These are phyloP conservation scores for Trametes cubensis DNA, from an alignment of 768 basidiomycete species.

Conservation along the genomic window DNA sequence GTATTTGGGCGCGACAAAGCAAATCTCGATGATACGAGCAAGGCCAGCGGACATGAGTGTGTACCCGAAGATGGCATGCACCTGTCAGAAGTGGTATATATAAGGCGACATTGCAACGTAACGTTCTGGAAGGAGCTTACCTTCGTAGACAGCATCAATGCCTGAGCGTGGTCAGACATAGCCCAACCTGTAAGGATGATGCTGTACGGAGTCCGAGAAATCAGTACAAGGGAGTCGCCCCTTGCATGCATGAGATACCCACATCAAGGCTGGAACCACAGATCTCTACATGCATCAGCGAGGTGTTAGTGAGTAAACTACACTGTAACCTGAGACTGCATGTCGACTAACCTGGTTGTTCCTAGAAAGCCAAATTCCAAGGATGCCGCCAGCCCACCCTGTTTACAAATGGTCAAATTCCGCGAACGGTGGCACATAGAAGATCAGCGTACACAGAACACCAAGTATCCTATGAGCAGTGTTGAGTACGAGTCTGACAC, in stretches of 20 bases:
- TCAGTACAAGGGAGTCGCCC: neutral
- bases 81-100: conserved; percentile 41
- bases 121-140: conserved; percentile 38
- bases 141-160: conserved; percentile 80
- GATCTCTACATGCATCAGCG: conserved; percentile 51
- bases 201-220: conserved; percentile 38
- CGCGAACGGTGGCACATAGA: neutral
- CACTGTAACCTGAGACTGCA: neutral
- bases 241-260: conserved; percentile 28
- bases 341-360: conserved; percentile 63
- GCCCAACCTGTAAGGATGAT: conserved; percentile 93
- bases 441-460: conserved; percentile 60
- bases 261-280: conserved; percentile 84
- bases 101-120: no score
- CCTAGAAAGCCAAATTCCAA: conserved; percentile 82
- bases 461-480: conserved; percentile 59
- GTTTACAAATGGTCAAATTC: conserved; percentile 11
- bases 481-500: neutral
- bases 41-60: conserved; percentile 84
- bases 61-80: conserved; percentile 83
- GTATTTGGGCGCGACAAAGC: conserved; percentile 59
- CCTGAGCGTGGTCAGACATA: conserved; percentile 89
- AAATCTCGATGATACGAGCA: conserved; percentile 80
- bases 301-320: no score
- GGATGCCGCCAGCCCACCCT: conserved; percentile 94